phyloP scores from a whole-genome alignment of 2,329 filamentous ascomycete species.

The Ceratocystis lukuohia region DNA sequence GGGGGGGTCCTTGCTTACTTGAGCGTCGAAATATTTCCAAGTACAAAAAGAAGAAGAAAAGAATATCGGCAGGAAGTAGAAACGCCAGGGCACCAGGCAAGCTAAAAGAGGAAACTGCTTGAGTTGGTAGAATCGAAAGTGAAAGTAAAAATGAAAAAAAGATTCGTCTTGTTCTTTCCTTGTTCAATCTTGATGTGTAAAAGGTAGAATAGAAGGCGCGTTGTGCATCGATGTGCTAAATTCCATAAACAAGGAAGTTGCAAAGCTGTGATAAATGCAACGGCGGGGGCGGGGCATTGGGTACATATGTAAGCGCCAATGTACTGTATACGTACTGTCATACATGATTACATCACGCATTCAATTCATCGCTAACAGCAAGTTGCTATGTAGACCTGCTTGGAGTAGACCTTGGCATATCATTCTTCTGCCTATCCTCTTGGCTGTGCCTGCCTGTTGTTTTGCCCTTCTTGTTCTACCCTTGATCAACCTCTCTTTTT shows the following conservation, averaged over 20 bases:
- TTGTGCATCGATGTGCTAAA: not conserved
- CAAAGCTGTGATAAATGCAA: not conserved
- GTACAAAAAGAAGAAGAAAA: too few relatives aligned
- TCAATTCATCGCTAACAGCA: not conserved
- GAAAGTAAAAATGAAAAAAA: not conserved
- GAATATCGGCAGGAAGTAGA: too few relatives aligned
- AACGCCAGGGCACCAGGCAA: not conserved
- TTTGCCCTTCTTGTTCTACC: not conserved
- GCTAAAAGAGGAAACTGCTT: not conserved
- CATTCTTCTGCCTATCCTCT: not conserved
- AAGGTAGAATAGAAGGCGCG: not conserved
- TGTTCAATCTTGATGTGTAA: not conserved
- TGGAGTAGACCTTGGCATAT: not conserved
- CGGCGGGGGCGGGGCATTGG: constrained; percentile 16
- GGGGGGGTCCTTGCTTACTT: too few relatives aligned
- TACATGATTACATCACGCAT: not conserved
- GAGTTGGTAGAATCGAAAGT: not conserved
- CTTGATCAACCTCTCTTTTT: not conserved
- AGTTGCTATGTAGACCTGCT: too few relatives aligned
- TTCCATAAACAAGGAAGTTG: not conserved
- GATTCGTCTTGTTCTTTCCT: not conserved
- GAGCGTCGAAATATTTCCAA: too few relatives aligned
- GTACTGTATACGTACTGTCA: not conserved
- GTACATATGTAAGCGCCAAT: not conserved
- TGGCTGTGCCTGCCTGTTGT: not conserved